A percentile compares a stretch with the other conserved stretches of the same genome.
Conservation (phyloP, 257 asterid species). For the Leptodermis oblonga region DNA sequence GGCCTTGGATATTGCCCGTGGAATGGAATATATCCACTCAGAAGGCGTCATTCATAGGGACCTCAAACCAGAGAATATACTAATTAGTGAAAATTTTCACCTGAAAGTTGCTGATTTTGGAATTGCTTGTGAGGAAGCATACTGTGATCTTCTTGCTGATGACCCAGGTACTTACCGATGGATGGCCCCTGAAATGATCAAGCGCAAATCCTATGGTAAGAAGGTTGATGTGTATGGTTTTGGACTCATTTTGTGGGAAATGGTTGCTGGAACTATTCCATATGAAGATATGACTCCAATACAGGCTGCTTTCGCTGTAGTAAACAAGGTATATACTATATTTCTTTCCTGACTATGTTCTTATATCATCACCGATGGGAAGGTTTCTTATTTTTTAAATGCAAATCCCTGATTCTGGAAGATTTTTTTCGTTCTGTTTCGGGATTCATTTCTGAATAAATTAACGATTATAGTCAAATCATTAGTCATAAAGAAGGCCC, state of each 20-base stretch:
- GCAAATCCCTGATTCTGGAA: neutral
- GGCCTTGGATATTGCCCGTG: constrained; percentile 37
- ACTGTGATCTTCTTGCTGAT: constrained; percentile 36
- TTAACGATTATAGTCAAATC: neutral
- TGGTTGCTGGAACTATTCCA: constrained; percentile 38
- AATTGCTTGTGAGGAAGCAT: constrained; percentile 39
- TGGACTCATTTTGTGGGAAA: constrained; percentile 43
- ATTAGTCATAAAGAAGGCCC: neutral
- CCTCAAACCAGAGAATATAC: constrained; percentile 41
- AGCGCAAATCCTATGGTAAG: constrained; percentile 33
- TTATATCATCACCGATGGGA: neutral
- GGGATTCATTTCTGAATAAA: too few species aligned
- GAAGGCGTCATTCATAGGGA: constrained; percentile 40
- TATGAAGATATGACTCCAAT: constrained; percentile 38
- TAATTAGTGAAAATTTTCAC: constrained; percentile 26
- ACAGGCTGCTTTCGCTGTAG: constrained; percentile 46
- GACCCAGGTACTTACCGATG: constrained; percentile 41
- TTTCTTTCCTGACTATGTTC: neutral
- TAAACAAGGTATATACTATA: constrained; percentile 25
- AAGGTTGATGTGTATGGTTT: constrained; percentile 45
- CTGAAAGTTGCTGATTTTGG: constrained; percentile 45
- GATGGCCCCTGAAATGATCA: constrained; percentile 56
- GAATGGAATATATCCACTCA: constrained; percentile 43
- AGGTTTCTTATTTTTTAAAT: neutral
- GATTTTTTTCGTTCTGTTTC: neutral